phyloP scores from a whole-genome alignment of 2,329 filamentous ascomycete genomes.

The Mycosphaerelloides madeirae region DNA sequence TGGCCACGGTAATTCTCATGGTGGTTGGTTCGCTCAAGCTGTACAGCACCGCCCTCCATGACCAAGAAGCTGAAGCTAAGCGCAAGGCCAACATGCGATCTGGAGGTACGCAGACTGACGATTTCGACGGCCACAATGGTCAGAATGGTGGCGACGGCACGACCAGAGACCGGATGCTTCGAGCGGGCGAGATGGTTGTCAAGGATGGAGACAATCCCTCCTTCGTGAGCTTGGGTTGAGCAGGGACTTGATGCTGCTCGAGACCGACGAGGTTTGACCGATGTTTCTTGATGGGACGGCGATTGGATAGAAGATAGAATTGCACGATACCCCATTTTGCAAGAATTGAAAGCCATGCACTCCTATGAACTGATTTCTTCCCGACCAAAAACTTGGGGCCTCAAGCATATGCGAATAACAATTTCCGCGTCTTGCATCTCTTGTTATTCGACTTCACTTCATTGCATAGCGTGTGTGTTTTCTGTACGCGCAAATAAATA shows the following conservation, averaged over 20 bases:
- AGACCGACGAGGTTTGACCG: too few relatives aligned
- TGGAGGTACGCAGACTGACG: slow-evolving; percentile 25
- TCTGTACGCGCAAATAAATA: too few relatives aligned
- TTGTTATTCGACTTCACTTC: too few relatives aligned
- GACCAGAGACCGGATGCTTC: slow-evolving; percentile 5
- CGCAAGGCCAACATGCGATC: slow-evolving; percentile 28
- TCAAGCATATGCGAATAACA: too few relatives aligned
- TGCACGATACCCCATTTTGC: too few relatives aligned
- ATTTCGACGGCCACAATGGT: slow-evolving; percentile 4
- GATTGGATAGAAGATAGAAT: neutral
- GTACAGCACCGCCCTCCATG: slow-evolving; percentile 37
- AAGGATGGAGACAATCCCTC: slow-evolving; percentile 30
- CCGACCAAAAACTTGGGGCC: too few relatives aligned
- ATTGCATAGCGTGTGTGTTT: too few relatives aligned
- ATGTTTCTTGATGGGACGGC: neutral
- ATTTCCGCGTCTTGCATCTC: too few relatives aligned
- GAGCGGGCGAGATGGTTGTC: slow-evolving; percentile 28
- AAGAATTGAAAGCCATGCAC: too few relatives aligned
- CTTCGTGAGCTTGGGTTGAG: slow-evolving; percentile 31
- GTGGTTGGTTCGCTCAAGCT: slow-evolving; percentile 40
- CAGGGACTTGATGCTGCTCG: neutral
- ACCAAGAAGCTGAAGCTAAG: slow-evolving; percentile 38
- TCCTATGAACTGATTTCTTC: too few relatives aligned
- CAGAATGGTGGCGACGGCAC: slow-evolving; percentile 1
- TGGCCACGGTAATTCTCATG: slow-evolving; percentile 47